These are phyloP conservation scores for Neurospora pannonica DNA, from an alignment of 495 filamentous ascomycete species.

Conservation along the genomic window DNA sequence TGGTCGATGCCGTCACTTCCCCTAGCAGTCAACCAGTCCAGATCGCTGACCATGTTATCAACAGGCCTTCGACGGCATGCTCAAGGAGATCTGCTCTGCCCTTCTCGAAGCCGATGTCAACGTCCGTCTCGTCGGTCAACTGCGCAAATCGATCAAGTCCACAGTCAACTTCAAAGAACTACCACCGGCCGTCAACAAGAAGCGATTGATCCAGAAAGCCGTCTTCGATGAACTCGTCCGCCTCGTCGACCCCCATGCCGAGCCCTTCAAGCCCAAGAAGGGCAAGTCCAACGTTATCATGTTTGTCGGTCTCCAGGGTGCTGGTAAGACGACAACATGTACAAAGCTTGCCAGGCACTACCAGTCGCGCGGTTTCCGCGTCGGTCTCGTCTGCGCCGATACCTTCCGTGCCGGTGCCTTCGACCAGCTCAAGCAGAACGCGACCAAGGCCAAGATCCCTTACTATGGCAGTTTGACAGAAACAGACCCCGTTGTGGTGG, in stretches of 20 bases:
- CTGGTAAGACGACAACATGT: conserved; percentile 96
- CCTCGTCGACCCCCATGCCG: conserved; percentile 90
- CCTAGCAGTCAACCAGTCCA: background rate
- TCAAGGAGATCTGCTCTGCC: conserved; percentile 92
- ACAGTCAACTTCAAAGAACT: conserved; percentile 91
- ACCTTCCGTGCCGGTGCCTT: conserved; percentile 98
- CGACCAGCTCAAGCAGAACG: conserved; percentile 97
- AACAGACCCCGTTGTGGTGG: conserved; percentile 89
- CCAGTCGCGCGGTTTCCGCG: conserved; percentile 85
- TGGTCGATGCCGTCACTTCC: background rate
- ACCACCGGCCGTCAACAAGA: conserved; percentile 86
- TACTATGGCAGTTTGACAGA: conserved; percentile 96
- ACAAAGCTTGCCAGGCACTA: conserved; percentile 96
- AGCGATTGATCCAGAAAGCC: conserved; percentile 93
- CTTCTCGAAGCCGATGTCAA: conserved; percentile 95
- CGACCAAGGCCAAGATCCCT: conserved; percentile 96
- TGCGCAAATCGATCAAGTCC: conserved; percentile 86
- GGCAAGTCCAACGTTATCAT: conserved; percentile 95
- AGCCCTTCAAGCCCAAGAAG: conserved; percentile 95
- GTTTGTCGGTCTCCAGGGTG: conserved; percentile 96
- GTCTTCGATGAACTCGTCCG: conserved; percentile 96
- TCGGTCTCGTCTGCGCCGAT: conserved; percentile 93
- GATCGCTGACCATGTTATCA: conserved; percentile 2
- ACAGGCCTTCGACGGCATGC: conserved; percentile 93
- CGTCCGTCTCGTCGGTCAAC: conserved; percentile 79